Conservation (phyloP, 257 asterid genomes). For the Solanum corneliomulleri region DNA sequence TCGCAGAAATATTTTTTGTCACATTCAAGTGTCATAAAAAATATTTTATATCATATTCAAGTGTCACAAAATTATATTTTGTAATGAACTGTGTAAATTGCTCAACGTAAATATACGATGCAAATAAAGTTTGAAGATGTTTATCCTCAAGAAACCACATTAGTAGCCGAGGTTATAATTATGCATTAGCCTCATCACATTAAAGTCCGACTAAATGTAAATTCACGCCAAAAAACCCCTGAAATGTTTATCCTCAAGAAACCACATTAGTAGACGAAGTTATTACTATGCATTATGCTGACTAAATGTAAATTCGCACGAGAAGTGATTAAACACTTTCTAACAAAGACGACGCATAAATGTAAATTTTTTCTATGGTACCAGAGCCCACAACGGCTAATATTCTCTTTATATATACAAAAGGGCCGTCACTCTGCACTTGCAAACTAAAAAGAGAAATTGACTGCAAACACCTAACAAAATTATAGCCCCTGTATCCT, state of each 20-base stretch:
- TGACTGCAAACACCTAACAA: slow-evolving; percentile 16
- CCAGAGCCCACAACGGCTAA: not conserved
- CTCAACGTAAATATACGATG: not conserved
- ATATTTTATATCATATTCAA: not conserved
- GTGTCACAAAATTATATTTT: not conserved
- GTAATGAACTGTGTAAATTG: not conserved
- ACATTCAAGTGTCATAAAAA: not conserved
- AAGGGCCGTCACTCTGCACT: slow-evolving; percentile 25
- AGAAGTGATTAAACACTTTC: not conserved
- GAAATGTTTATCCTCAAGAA: not conserved
- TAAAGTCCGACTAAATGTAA: too few species aligned
- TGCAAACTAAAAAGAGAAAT: slow-evolving; percentile 13
- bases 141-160: not conserved
- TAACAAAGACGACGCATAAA: not conserved
- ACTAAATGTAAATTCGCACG: too few species aligned
- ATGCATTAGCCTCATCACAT: not conserved
- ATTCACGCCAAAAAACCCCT: too few species aligned
- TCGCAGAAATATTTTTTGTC: not conserved
- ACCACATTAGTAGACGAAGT: not conserved
- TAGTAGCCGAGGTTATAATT: not conserved
- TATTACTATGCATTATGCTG: not conserved
- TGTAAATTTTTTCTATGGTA: not conserved
- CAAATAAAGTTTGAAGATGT: not conserved
- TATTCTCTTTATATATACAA: slow-evolving; percentile 35
- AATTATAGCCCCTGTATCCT: slow-evolving; percentile 23